Evolutionary conservation across 2,329 filamentous ascomycete genomes (phyloP).

Genomic region (Hypoxylon sp.): DNA sequence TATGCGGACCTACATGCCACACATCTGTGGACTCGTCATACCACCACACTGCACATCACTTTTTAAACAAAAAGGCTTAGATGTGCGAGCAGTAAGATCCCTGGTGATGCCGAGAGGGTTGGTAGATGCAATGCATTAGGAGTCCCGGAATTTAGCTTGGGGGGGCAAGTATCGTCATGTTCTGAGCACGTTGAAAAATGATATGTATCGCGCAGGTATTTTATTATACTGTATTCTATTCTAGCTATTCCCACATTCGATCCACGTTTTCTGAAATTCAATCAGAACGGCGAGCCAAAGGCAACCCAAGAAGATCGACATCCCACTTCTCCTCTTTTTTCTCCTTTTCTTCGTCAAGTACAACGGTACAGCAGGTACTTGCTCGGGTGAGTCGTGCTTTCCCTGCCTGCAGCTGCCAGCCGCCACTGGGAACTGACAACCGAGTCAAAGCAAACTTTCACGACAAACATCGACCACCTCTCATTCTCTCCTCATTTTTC

Average conservation of each 20-base stretch:
- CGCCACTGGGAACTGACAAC: constrained; percentile 30
- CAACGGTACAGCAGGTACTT: constrained; percentile 27
- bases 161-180: constrained; percentile 35
- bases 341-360: constrained; percentile 23
- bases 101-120: constrained; percentile 49
- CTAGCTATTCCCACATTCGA: constrained; percentile 40
- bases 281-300: constrained; percentile 31
- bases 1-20: constrained; percentile 40
- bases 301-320: constrained; percentile 38
- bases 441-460: constrained; percentile 43
- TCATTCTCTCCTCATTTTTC: constrained; percentile 17
- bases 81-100: constrained; percentile 42
- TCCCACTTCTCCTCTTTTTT: constrained; percentile 34
- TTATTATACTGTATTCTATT: constrained; percentile 41
- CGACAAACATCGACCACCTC: constrained; percentile 31
- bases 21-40: constrained; percentile 45
- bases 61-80: constrained; percentile 41
- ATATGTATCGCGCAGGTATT: constrained; percentile 36
- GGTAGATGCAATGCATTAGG: constrained; percentile 41
- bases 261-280: constrained; percentile 44
- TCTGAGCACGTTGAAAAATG: constrained; percentile 31
- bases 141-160: constrained; percentile 45
- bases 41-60: constrained; percentile 42
- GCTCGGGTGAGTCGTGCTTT: constrained; percentile 25
- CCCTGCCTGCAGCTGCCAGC: constrained; percentile 25